A percentile compares a stretch with the other conserved stretches of the same genome.
phyloP scores from a whole-genome alignment of 2,329 filamentous ascomycete genomes.

The Penicillium polonicum region DNA sequence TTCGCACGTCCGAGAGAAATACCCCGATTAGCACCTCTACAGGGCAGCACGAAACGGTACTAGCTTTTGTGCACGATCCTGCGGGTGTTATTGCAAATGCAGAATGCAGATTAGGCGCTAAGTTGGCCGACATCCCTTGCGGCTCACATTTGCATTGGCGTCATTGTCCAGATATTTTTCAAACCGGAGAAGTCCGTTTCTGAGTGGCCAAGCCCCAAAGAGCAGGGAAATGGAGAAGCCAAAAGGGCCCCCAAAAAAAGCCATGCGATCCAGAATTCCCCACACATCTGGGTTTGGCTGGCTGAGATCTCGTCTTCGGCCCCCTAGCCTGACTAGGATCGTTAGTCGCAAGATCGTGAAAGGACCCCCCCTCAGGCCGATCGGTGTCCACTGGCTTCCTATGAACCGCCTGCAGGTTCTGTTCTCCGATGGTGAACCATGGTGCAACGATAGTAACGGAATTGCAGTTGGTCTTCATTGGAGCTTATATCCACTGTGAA shows the following conservation, averaged over 20 bases:
- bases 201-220: conserved; percentile 6
- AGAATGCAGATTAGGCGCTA: conserved; percentile 10
- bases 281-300: conserved; percentile 26
- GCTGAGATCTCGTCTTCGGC: conserved; percentile 21
- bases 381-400: conserved; percentile 24
- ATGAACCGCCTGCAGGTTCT: conserved; percentile 10
- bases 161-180: conserved; percentile 12
- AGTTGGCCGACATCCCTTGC: conserved; percentile 22
- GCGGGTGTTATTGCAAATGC: conserved; percentile 12
- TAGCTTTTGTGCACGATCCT: conserved; percentile 12
- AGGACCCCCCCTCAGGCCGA: conserved; percentile 17
- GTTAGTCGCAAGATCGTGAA: conserved; percentile 21
- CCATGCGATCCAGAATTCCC: conserved; percentile 24
- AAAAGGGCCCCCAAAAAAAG: conserved; percentile 3
- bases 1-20: conserved; percentile 1
- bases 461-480: neutral
- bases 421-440: conserved; percentile 10
- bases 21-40: conserved; percentile 1
- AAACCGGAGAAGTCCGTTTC: conserved; percentile 23
- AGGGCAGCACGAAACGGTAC: conserved; percentile 3
- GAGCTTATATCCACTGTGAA: neutral
- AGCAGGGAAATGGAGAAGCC: conserved; percentile 5
- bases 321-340: conserved; percentile 19
- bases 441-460: neutral
- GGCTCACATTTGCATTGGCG: conserved; percentile 25